These are phyloP conservation scores for Phytopythium mirpurense DNA, from an alignment of 352 stramenopile genomes.

Conservation along the genomic window DNA sequence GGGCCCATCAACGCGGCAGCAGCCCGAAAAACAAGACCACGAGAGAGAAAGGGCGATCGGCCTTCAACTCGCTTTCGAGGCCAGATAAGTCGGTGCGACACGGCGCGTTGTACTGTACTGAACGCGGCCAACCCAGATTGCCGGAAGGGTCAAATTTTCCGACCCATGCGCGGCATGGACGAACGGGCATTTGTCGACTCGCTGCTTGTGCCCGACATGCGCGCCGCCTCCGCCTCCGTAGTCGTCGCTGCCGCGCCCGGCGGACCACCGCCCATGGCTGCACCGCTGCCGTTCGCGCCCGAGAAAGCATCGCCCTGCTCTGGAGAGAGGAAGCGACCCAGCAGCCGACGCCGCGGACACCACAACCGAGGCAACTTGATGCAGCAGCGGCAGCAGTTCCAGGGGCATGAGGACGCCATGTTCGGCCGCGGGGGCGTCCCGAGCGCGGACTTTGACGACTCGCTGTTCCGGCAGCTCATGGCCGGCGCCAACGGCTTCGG, in stretches of 20 bases:
- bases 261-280: not conserved
- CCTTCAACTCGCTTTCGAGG: too few relatives aligned
- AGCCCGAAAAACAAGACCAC: too few relatives aligned
- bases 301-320: not conserved
- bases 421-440: slow-evolving; percentile 18
- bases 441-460: slow-evolving; percentile 26
- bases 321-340: not conserved
- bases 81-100: too few relatives aligned
- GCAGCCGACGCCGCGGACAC: not conserved
- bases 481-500: not conserved
- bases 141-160: too few relatives aligned
- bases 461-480: slow-evolving; percentile 41
- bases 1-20: too few relatives aligned
- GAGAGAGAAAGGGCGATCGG: too few relatives aligned
- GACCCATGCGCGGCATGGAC: slow-evolving; percentile 42
- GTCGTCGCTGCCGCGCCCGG: slow-evolving; percentile 2
- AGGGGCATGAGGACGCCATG: slow-evolving; percentile 3
- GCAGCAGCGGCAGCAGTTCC: not conserved
- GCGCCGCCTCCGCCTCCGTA: slow-evolving; percentile 13
- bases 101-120: too few relatives aligned
- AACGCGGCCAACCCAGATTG: too few relatives aligned
- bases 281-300: slow-evolving; percentile 9
- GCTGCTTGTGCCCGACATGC: slow-evolving; percentile 49
- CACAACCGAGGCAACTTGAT: not conserved
- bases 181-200: slow-evolving; percentile 69